phyloP scores from a whole-genome alignment of 2,329 filamentous ascomycete species.

The Rugonectria rugulosa region DNA sequence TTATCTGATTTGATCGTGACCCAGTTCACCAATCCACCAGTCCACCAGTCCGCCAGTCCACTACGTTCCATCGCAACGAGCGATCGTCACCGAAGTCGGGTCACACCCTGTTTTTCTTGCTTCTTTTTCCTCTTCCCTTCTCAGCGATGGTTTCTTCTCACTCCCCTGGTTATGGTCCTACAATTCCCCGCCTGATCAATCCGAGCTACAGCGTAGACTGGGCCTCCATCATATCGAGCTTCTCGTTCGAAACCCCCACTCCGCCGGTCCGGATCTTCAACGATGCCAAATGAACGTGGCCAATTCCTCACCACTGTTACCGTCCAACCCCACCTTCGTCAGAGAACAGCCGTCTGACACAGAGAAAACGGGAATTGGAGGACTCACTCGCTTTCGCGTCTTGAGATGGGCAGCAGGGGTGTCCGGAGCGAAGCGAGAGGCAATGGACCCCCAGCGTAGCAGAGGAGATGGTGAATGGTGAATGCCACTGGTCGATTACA shows the following conservation, averaged over 20 bases:
- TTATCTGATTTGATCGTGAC: slow-evolving; percentile 34
- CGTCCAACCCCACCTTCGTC: slow-evolving; percentile 25
- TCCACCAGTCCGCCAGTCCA: too few relatives aligned
- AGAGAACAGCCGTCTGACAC: not conserved
- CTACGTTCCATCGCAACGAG: too few relatives aligned
- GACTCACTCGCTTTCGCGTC: too few relatives aligned
- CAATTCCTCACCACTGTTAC: too few relatives aligned
- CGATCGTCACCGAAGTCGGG: slow-evolving; percentile 46
- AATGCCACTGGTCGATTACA: not conserved
- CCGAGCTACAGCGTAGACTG: too few relatives aligned
- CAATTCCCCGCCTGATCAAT: too few relatives aligned
- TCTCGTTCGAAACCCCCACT: slow-evolving; percentile 30
- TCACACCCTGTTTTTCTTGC: slow-evolving; percentile 26
- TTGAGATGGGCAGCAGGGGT: not conserved
- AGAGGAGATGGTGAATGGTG: slow-evolving; percentile 1
- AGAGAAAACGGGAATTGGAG: not conserved
- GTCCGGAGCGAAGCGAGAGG: slow-evolving; percentile 16
- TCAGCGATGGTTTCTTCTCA: too few relatives aligned
- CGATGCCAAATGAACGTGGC: slow-evolving; percentile 6
- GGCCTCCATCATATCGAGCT: slow-evolving; percentile 1
- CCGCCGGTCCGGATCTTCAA: slow-evolving; percentile 19
- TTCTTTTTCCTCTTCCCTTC: too few relatives aligned
- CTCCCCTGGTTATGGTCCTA: too few relatives aligned
- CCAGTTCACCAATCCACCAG: too few relatives aligned
- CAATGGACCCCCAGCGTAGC: not conserved